A percentile compares a stretch with the other conserved stretches of the same genome.
These are phyloP conservation scores for Talaromyces ruber DNA, from an alignment of 495 filamentous ascomycete species.

Conservation along the genomic window DNA sequence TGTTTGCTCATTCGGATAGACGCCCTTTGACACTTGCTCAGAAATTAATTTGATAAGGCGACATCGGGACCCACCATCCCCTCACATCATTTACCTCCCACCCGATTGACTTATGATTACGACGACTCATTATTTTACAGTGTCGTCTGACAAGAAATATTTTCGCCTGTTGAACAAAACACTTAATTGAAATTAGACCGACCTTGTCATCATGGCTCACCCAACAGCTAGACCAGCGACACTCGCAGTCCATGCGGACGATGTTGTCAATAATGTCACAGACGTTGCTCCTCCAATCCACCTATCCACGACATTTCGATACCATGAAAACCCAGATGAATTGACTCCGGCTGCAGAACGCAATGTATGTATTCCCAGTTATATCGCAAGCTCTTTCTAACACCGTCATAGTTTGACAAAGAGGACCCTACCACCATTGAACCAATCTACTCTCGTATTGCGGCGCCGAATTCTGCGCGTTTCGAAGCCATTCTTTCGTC, in stretches of 20 bases:
- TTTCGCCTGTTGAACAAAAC: background rate
- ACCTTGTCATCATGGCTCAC: background rate
- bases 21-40: background rate
- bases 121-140: background rate
- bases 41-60: background rate
- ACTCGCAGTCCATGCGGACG: constrained; percentile 74
- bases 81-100: background rate
- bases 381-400: background rate
- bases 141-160: background rate
- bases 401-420: background rate
- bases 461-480: constrained; percentile 68
- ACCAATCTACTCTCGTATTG: constrained; percentile 67
- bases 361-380: background rate
- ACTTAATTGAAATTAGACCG: background rate
- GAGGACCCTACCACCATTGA: constrained; percentile 20
- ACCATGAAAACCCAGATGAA: constrained; percentile 55
- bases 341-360: constrained; percentile 39
- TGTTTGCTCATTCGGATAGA: background rate
- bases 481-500: constrained; percentile 72
- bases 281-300: constrained; percentile 84
- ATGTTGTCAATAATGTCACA: constrained; percentile 37
- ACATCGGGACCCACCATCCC: constrained; percentile 4
- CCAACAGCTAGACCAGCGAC: constrained; percentile 34
- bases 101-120: background rate
- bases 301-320: constrained; percentile 82